Conservation (phyloP, 331 rosid genomes). For the Dryas integrifolia region DNA sequence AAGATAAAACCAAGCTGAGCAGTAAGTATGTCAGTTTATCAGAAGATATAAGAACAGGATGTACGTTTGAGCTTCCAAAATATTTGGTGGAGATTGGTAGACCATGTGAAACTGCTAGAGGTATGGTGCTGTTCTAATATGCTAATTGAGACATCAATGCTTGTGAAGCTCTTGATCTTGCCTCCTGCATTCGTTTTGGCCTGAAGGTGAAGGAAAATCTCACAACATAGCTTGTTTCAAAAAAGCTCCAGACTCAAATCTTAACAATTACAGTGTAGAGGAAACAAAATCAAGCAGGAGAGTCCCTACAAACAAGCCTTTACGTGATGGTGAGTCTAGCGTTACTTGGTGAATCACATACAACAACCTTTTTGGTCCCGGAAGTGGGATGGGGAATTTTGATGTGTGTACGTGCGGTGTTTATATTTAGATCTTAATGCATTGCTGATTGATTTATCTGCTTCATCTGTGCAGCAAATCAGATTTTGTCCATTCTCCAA, state of each 20-base stretch:
- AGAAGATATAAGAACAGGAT: constrained; percentile 23
- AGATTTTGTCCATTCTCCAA: constrained; percentile 72
- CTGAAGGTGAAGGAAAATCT: constrained; percentile 43
- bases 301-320: constrained; percentile 41
- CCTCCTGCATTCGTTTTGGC: constrained; percentile 29
- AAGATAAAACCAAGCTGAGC: constrained; percentile 32
- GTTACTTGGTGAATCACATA: constrained; percentile 3
- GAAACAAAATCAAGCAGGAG: constrained; percentile 38
- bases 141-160: constrained; percentile 13
- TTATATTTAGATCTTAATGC: neutral
- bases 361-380: neutral
- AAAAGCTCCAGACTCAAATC: constrained; percentile 37
- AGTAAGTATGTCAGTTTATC: constrained; percentile 25
- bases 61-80: constrained; percentile 28
- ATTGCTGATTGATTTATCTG: neutral
- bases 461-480: constrained; percentile 54
- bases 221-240: constrained; percentile 25
- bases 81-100: constrained; percentile 38
- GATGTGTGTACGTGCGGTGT: neutral
- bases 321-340: constrained; percentile 54
- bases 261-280: constrained; percentile 25
- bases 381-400: neutral
- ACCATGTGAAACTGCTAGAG: constrained; percentile 17
- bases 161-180: constrained; percentile 25
- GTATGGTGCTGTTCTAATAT: constrained; percentile 9